Conservation (phyloP, 2,329 filamentous ascomycete genomes). For the Talaromyces marneffei region DNA sequence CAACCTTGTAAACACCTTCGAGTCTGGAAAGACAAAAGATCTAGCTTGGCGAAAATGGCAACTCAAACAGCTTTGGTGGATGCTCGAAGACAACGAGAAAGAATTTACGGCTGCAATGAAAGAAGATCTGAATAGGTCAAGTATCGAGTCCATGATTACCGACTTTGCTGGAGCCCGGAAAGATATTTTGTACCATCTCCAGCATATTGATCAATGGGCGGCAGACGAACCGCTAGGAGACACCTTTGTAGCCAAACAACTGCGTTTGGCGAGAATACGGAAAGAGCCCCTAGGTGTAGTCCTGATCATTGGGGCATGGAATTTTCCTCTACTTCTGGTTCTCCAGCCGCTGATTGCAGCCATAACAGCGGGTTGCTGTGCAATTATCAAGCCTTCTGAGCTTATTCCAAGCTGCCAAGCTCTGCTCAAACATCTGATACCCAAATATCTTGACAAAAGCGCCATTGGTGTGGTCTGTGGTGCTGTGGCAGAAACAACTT, state of each 20-base stretch:
- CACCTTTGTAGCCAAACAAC: slow-evolving; percentile 26
- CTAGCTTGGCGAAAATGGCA: slow-evolving; percentile 40
- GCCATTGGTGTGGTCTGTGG: slow-evolving; percentile 35
- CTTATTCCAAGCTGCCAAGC: slow-evolving; percentile 30
- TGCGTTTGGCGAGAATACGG: slow-evolving; percentile 28
- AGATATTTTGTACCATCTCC: slow-evolving; percentile 35
- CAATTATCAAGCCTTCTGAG: slow-evolving; percentile 45
- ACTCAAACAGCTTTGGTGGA: slow-evolving; percentile 39
- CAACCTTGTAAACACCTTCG: slow-evolving; percentile 21
- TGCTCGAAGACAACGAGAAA: slow-evolving; percentile 37
- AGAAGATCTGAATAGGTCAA: slow-evolving; percentile 32
- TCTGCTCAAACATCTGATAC: slow-evolving; percentile 36
- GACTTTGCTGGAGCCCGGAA: slow-evolving; percentile 30
- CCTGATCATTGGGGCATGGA: slow-evolving; percentile 45
- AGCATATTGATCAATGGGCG: slow-evolving; percentile 38
- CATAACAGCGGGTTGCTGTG: slow-evolving; percentile 40
- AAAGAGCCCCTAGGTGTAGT: slow-evolving; percentile 43
- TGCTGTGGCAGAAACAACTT: slow-evolving; percentile 33
- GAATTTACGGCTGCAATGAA: slow-evolving; percentile 29
- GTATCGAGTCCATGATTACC: slow-evolving; percentile 28
- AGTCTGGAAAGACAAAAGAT: slow-evolving; percentile 30
- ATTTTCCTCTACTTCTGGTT: slow-evolving; percentile 39
- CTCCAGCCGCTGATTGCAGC: slow-evolving; percentile 40
- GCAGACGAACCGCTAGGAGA: slow-evolving; percentile 28
- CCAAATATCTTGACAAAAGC: slow-evolving; percentile 39